Evolutionary conservation across 2,329 filamentous ascomycete species (phyloP).

Genomic region (Fusarium vanettenii): DNA sequence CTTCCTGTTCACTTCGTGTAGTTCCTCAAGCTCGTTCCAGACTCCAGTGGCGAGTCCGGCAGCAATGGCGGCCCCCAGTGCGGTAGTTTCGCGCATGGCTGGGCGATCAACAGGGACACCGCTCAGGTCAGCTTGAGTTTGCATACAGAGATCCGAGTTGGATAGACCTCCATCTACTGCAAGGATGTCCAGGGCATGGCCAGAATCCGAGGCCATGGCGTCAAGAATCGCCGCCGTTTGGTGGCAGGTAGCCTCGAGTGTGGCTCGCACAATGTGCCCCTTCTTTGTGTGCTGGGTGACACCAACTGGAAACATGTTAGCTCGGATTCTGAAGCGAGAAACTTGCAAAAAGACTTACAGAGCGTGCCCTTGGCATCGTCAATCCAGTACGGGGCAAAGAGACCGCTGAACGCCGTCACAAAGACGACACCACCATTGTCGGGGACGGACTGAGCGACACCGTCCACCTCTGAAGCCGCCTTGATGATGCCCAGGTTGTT

Average conservation of each 20-base stretch:
- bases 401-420: slow-evolving; percentile 89
- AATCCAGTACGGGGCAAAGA: slow-evolving; percentile 96
- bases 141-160: slow-evolving; percentile 91
- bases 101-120: slow-evolving; percentile 85
- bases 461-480: slow-evolving; percentile 61
- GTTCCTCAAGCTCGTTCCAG: slow-evolving; percentile 80
- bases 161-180: slow-evolving; percentile 92
- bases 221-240: slow-evolving; percentile 93
- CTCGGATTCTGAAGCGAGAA: neutral
- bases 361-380: slow-evolving; percentile 91
- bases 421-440: slow-evolving; percentile 89
- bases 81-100: slow-evolving; percentile 90
- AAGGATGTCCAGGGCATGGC: slow-evolving; percentile 78
- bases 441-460: slow-evolving; percentile 62
- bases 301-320: slow-evolving; percentile 66
- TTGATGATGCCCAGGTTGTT: slow-evolving; percentile 72
- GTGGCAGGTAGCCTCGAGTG: slow-evolving; percentile 90
- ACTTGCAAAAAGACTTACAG: slow-evolving; percentile 61
- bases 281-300: slow-evolving; percentile 87
- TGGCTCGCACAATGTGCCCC: slow-evolving; percentile 89
- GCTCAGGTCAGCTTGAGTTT: slow-evolving; percentile 88
- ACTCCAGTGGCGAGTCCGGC: slow-evolving; percentile 86
- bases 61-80: slow-evolving; percentile 88
- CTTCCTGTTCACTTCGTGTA: slow-evolving; percentile 77
- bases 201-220: slow-evolving; percentile 89